Evolutionary conservation across 2,329 filamentous ascomycete genomes (phyloP).

Genomic region (Penicillium sp.): DNA sequence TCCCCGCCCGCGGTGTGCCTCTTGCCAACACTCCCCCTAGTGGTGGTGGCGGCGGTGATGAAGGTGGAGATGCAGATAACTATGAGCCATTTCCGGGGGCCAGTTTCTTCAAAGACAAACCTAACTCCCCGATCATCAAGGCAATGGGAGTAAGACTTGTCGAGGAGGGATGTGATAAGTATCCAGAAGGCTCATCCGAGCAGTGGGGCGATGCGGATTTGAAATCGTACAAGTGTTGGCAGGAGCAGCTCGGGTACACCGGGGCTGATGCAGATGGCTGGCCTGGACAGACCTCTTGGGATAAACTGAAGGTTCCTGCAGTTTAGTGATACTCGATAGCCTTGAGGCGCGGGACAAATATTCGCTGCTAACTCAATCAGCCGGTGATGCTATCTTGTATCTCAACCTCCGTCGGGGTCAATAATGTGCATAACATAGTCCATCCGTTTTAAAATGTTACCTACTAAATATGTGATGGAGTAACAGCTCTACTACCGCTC

Average conservation of each 20-base stretch:
- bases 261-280: constrained; percentile 14
- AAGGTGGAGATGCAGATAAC: constrained; percentile 5
- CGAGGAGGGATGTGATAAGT: constrained; percentile 9
- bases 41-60: neutral
- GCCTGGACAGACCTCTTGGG: constrained; percentile 11
- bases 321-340: neutral
- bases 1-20: constrained; percentile 6
- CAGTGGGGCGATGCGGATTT: constrained; percentile 12
- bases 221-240: constrained; percentile 12
- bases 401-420: too few relatives aligned
- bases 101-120: constrained; percentile 2
- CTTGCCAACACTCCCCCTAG: neutral
- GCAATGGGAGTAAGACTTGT: constrained; percentile 13
- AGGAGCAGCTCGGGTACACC: constrained; percentile 11
- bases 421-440: too few relatives aligned
- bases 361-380: too few relatives aligned
- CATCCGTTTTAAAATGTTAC: too few relatives aligned
- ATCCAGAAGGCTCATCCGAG: neutral
- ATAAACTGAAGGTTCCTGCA: constrained; percentile 9
- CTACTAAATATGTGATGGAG: too few relatives aligned
- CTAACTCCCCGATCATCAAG: constrained; percentile 2
- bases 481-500: too few relatives aligned
- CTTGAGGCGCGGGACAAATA: too few relatives aligned
- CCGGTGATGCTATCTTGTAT: too few relatives aligned
- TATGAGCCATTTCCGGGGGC: constrained; percentile 9